Evolutionary conservation across 352 stramenopile species (phyloP), one percentile per base, ranked within the genome.

Genomic region (Globisporangium abappressorium): DNA sequence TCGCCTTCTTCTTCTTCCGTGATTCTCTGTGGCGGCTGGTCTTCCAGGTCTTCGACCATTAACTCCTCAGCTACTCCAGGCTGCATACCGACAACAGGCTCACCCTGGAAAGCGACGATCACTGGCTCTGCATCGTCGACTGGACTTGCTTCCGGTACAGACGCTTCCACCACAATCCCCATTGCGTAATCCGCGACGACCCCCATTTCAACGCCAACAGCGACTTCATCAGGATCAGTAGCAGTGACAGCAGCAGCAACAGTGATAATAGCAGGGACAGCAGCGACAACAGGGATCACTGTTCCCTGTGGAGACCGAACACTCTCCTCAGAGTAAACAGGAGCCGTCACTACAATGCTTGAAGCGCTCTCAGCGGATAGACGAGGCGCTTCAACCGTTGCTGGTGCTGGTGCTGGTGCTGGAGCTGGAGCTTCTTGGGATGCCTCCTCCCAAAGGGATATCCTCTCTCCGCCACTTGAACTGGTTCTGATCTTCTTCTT

Each of bases 181-280:
- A 81, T 61, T 36, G 74, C 76, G 11, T 78, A 69, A 65, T 82
- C 70, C 30, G 71, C 74, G 57, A 86, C 68, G 64, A 77, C 68
- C 1, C 74, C 78, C 14, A 79, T 64, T 57, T 83, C 74, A 14
- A 83, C 74, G 26, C 73, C 70, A 30, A 65, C n/a, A 22, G 70
- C 69, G 6, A 72, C 64, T 47, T 73, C 68, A 36, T 46, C 46
- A n/a, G 33, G 12, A 20, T 68, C 68, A 20, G 61, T 34, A 22
- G 74, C 60, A 47, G 20, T 56, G 70, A 62, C 54, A 15, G 26
- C 38, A n/a, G 54, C 30, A 15, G 64, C 64, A 4, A 30, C 46
- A 22, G 30, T n/a, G 14, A 26, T 20, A 33, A 43, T 28, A 24
- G 49, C 38, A 9, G 60, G 38, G 12, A 30, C 33, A 11, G 41